Conservation (phyloP, 2,329 filamentous ascomycete genomes). For the Trichoderma aggressivum region DNA sequence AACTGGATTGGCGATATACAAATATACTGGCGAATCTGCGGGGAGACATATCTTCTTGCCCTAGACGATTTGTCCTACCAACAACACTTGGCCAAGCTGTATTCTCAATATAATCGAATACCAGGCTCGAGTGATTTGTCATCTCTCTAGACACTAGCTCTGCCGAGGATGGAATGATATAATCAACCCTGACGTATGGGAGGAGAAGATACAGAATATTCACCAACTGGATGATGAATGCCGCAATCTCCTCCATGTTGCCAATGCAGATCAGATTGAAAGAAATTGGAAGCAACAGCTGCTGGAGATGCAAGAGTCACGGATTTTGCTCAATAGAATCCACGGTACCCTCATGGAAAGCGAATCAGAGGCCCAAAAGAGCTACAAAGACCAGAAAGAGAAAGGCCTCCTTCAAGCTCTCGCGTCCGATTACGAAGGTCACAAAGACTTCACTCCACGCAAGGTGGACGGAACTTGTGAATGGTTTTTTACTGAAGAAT, state of each 20-base stretch:
- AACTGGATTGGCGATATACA: conserved; percentile 21
- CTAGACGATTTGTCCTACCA: not conserved
- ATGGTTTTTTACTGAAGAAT: conserved; percentile 31
- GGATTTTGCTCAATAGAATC: not conserved
- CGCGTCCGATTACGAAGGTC: conserved; percentile 26
- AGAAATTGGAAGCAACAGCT: not conserved
- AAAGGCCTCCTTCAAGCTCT: conserved; percentile 21
- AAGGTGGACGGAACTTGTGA: conserved; percentile 32
- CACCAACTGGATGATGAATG: not conserved
- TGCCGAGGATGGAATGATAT: conserved; percentile 16
- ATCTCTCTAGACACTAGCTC: conserved; percentile 22
- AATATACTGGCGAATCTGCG: conserved; percentile 23
- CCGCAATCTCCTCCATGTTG: not conserved
- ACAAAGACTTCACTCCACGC: conserved; percentile 30
- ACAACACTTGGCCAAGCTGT: not conserved
- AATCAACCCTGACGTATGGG: not conserved
- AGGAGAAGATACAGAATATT: not conserved
- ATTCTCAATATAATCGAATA: conserved; percentile 10
- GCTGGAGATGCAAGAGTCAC: not conserved
- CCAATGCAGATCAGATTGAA: not conserved
- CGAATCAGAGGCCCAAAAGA: not conserved
- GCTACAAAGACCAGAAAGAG: not conserved
- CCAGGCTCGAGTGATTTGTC: conserved; percentile 14
- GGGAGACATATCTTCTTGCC: conserved; percentile 13
- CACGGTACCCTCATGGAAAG: not conserved